These are phyloP conservation scores for Leccinum fuscescens DNA, from an alignment of 1,284 basidiomycete species.

Conservation along the genomic window DNA sequence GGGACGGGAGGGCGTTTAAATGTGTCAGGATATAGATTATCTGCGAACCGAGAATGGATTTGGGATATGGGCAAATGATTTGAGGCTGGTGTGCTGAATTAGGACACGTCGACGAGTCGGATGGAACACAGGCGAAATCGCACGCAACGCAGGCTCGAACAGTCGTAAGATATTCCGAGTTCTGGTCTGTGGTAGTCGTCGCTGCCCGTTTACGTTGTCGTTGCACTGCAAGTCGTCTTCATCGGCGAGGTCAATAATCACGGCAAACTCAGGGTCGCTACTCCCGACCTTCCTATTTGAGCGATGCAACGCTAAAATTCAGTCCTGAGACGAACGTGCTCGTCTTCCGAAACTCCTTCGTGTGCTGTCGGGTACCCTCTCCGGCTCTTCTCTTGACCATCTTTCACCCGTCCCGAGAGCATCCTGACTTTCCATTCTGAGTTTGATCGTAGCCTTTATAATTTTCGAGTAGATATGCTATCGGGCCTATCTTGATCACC, in stretches of 20 bases:
- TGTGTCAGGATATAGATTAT: constrained; percentile 27
- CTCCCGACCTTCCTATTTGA: constrained; percentile 16
- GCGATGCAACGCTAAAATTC: constrained; percentile 12
- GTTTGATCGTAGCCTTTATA: background rate
- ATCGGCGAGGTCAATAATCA: background rate
- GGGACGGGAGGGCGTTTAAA: constrained; percentile 17
- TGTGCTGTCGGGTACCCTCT: constrained; percentile 9
- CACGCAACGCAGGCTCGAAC: background rate
- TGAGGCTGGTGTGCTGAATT: constrained; percentile 27
- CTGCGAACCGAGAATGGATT: constrained; percentile 26
- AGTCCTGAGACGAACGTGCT: constrained; percentile 19
- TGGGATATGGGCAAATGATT: constrained; percentile 24
- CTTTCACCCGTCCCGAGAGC: constrained; percentile 16
- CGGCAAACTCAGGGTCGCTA: constrained; percentile 24
- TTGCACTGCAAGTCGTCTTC: background rate
- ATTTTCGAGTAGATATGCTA: background rate
- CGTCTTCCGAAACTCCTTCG: background rate
- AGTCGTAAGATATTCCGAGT: background rate
- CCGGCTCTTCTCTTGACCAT: constrained; percentile 1
- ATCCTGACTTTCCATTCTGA: background rate
- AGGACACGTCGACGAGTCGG: constrained; percentile 16
- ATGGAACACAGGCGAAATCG: background rate
- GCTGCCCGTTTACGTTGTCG: constrained; percentile 2
- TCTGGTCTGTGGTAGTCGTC: background rate
- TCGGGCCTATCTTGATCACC: constrained; percentile 5